Base-by-base conservation (phyloP, 257 asterid species). In the Hygrophila difformis region DNA sequence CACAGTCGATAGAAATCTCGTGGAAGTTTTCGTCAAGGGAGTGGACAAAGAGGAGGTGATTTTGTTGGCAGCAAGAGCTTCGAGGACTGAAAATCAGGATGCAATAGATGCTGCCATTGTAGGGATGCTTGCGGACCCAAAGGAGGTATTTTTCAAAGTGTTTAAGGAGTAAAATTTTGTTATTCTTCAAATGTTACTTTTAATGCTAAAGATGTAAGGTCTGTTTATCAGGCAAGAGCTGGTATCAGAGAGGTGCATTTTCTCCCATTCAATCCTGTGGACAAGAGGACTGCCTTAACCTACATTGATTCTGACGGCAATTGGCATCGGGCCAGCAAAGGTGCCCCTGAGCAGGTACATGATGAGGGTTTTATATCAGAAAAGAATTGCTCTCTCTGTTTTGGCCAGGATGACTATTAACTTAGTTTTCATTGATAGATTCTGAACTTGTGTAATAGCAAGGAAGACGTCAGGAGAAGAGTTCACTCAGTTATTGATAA, bases 261-360 rank as follows among this genome's bases (percentile, higher is more conserved):
- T 78, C 31, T 89, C 39, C 97, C 97, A 28, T 89, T 89, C 65
- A 89, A 89, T 70, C 98, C 98, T 12, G 98, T 89, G 50, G 96
- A 89, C 75, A 89, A 89, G 73, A 79, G 98, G 59, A 85, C 98
- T 49, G 98, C 98, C 22, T 67, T 89, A 74, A 89, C 98, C 48
- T 89, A 85, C 59, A 79, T 82, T 16, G 98, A 89, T 56, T 12
- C 40, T 39, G 50, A 80, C 0, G 96, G 88, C 17, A 77, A 75
- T 79, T 89, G 98, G 98, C 96, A 85, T 55, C 52, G 98, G 18
- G 74, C 93, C 24, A 85, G 96, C 82, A 89, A 89, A 68, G 98
- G 98, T 60, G 98, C 98, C 15, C 98, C 98, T 2, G 98, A 89
- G 72, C 96, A 89, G 91, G 97, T 89, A 20, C 7, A 24, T n/a